A percentile compares a stretch with the other conserved stretches of the same genome.
Evolutionary conservation across 306 rosid species (phyloP).

Genomic region (Prunus armeniaca): DNA sequence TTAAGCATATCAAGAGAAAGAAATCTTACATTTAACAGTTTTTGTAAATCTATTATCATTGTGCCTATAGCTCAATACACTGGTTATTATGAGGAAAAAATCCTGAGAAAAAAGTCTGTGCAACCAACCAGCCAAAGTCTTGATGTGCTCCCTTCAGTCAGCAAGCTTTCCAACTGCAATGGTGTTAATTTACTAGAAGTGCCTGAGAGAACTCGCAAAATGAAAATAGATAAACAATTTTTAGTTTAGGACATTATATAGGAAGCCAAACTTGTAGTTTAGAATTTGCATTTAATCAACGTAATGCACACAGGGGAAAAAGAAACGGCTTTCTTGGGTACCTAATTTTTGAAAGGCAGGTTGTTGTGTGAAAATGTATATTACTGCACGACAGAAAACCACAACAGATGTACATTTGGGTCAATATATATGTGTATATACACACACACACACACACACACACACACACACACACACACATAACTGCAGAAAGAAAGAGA

Average conservation of each 20-base stretch:
- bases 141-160: conserved; percentile 81
- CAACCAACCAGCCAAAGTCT: conserved; percentile 78
- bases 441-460: neutral
- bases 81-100: neutral
- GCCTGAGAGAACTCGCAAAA: conserved; percentile 39
- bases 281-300: neutral
- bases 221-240: conserved; percentile 5
- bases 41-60: neutral
- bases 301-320: neutral
- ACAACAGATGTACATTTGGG: conserved; percentile 11
- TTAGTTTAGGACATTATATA: conserved; percentile 20
- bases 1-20: neutral
- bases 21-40: neutral
- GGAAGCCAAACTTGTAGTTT: neutral
- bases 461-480: neutral
- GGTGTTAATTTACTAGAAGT: conserved; percentile 73
- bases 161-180: conserved; percentile 76
- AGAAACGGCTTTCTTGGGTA: conserved; percentile 7
- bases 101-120: conserved; percentile 17
- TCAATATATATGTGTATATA: neutral
- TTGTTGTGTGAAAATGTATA: conserved; percentile 73
- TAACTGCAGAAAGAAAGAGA: neutral
- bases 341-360: conserved; percentile 75
- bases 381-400: conserved; percentile 46
- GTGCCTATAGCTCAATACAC: neutral